Conservation (phyloP, 495 filamentous ascomycete species). For the Filosporella fistucella region DNA sequence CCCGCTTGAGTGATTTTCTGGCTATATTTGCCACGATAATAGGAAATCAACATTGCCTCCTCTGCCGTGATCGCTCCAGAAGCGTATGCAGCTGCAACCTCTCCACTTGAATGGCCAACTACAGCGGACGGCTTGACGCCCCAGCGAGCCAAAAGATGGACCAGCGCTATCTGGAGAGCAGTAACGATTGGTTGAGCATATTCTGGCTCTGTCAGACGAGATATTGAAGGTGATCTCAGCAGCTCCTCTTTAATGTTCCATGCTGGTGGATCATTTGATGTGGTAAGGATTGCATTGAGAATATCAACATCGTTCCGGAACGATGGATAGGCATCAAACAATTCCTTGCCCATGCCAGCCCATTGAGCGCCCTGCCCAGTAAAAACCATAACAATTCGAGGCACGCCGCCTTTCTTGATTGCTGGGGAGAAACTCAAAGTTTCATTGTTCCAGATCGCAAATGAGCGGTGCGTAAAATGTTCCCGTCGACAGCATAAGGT, state of each 20-base stretch:
- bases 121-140: slow-evolving; percentile 47
- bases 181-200: slow-evolving; percentile 49
- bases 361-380: slow-evolving; percentile 35
- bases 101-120: slow-evolving; percentile 63
- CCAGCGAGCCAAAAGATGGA: slow-evolving; percentile 47
- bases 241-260: slow-evolving; percentile 17
- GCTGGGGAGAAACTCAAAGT: not conserved
- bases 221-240: not conserved
- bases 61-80: slow-evolving; percentile 44
- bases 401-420: slow-evolving; percentile 15
- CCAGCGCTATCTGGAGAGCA: slow-evolving; percentile 48
- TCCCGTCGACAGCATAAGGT: slow-evolving; percentile 28
- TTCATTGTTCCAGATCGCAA: slow-evolving; percentile 15
- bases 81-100: slow-evolving; percentile 55
- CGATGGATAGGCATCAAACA: slow-evolving; percentile 33
- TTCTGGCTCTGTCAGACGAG: slow-evolving; percentile 30
- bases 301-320: slow-evolving; percentile 21
- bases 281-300: not conserved
- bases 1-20: slow-evolving; percentile 20
- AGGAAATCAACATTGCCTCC: slow-evolving; percentile 47
- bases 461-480: slow-evolving; percentile 20
- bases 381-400: slow-evolving; percentile 20
- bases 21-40: slow-evolving; percentile 30
- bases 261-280: not conserved
- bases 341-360: slow-evolving; percentile 51